These are phyloP conservation scores for Anethum foeniculum DNA, from an alignment of 140 eudicot genomes.

Conservation along the genomic window DNA sequence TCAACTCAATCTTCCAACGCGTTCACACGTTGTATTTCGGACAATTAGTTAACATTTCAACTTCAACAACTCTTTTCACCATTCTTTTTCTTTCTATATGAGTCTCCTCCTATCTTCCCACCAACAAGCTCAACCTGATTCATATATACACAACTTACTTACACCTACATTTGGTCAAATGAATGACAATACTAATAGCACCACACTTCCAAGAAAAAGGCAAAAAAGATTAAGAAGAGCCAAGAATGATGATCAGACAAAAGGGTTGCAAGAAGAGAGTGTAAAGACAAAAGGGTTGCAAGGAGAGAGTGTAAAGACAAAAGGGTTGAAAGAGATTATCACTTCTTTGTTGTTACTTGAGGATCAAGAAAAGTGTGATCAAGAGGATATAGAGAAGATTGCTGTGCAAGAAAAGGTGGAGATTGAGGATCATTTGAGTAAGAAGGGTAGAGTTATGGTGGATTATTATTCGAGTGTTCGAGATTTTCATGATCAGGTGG, in stretches of 20 bases:
- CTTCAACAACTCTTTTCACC: slow-evolving; percentile 1
- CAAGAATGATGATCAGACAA: slow-evolving; percentile 10
- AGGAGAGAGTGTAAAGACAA: slow-evolving; percentile 32
- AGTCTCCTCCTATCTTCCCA: slow-evolving; percentile 19
- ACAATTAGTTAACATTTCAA: slow-evolving; percentile 12
- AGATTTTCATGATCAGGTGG: slow-evolving; percentile 26
- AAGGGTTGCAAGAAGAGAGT: slow-evolving; percentile 15
- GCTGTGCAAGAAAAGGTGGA: slow-evolving; percentile 33
- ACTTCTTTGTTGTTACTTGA: slow-evolving; percentile 61
- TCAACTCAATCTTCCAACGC: slow-evolving; percentile 11
- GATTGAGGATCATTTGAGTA: slow-evolving; percentile 34
- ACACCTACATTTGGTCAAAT: slow-evolving; percentile 29
- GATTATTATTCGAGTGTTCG: slow-evolving; percentile 38
- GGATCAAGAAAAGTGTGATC: slow-evolving; percentile 66
- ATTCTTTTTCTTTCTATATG: slow-evolving; percentile 33
- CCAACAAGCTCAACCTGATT: background rate
- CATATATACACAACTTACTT: slow-evolving; percentile 16
- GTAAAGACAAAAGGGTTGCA: slow-evolving; percentile 12
- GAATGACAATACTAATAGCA: slow-evolving; percentile 12
- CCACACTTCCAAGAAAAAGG: slow-evolving; percentile 1
- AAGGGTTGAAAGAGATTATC: slow-evolving; percentile 59
- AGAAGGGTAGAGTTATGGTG: slow-evolving; percentile 39
- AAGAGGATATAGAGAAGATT: slow-evolving; percentile 28
- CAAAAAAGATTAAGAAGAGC: slow-evolving; percentile 20
- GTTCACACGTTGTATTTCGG: slow-evolving; percentile 49